A percentile compares a stretch with the other conserved stretches of the same genome.
These are phyloP conservation scores for Kodamaea fukazawae DNA, from an alignment of 805 yeast genomes.

Conservation along the genomic window DNA sequence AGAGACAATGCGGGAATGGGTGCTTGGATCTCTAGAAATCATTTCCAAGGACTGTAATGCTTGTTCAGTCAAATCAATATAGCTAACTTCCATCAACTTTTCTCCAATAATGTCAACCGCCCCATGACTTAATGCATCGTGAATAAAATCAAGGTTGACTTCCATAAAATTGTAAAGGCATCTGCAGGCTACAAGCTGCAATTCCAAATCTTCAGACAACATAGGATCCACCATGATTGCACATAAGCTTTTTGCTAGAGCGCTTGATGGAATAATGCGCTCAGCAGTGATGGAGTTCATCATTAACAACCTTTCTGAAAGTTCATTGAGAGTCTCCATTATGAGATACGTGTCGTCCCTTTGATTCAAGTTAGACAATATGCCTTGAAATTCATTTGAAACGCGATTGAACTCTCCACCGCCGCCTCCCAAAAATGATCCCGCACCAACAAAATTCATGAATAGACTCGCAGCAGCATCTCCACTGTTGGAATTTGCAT, in stretches of 20 bases:
- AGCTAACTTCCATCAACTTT: slow-evolving; percentile 70
- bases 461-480: slow-evolving; percentile 3
- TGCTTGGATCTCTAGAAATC: slow-evolving; percentile 55
- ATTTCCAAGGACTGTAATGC: slow-evolving; percentile 72
- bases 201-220: slow-evolving; percentile 64
- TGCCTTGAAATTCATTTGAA: slow-evolving; percentile 7
- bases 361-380: slow-evolving; percentile 38
- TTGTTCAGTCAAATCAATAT: slow-evolving; percentile 90
- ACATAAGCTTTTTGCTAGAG: slow-evolving; percentile 54
- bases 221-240: slow-evolving; percentile 55
- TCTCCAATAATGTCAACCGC: slow-evolving; percentile 64
- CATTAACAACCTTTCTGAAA: slow-evolving; percentile 65
- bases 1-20: slow-evolving; percentile 47
- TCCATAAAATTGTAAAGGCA: slow-evolving; percentile 80
- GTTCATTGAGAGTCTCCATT: slow-evolving; percentile 61
- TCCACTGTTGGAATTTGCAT: background rate
- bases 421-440: slow-evolving; percentile 13
- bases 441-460: slow-evolving; percentile 6
- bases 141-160: slow-evolving; percentile 62
- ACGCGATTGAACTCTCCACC: slow-evolving; percentile 26
- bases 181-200: slow-evolving; percentile 81
- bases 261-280: slow-evolving; percentile 58
- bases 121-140: slow-evolving; percentile 60
- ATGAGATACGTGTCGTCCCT: slow-evolving; percentile 59
- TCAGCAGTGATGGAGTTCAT: slow-evolving; percentile 64